Conservation (phyloP, 768 basidiomycete genomes). For the Wakefieldia striispora region DNA sequence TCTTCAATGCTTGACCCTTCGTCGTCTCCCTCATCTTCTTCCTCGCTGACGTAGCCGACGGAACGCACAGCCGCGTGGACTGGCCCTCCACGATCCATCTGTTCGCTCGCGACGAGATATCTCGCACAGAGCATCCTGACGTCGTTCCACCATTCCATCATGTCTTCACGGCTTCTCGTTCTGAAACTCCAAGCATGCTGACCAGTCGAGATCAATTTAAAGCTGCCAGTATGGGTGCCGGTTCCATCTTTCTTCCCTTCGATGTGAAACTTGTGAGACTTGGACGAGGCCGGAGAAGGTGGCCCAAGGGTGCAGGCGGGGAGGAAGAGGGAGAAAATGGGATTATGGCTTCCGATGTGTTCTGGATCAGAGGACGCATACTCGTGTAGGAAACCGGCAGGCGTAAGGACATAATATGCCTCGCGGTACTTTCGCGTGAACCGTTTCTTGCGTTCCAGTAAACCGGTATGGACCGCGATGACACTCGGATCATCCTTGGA, state of each 20-base stretch:
- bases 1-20: constrained; percentile 54
- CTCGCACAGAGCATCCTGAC: constrained; percentile 89
- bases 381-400: constrained; percentile 96
- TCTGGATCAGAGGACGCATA: constrained; percentile 76
- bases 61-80: constrained; percentile 89
- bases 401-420: constrained; percentile 87
- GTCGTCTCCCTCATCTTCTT: constrained; percentile 55
- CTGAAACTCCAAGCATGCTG: constrained; percentile 88
- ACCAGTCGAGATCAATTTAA: constrained; percentile 35
- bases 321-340: constrained; percentile 85
- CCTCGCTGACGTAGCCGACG: constrained; percentile 86
- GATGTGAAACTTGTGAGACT: constrained; percentile 95
- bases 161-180: constrained; percentile 85
- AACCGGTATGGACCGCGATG: constrained; percentile 80
- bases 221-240: constrained; percentile 59
- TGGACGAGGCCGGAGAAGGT: constrained; percentile 62
- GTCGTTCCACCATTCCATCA: constrained; percentile 99
- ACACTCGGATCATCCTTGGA: constrained; percentile 88
- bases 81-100: constrained; percentile 88
- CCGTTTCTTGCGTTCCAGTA: constrained; percentile 93
- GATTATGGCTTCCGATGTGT: constrained; percentile 46
- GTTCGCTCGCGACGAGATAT: constrained; percentile 92
- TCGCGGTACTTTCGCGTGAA: constrained; percentile 87
- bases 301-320: constrained; percentile 96
- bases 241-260: constrained; percentile 85